Evolutionary conservation across 768 basidiomycete species (phyloP), one percentile per base, ranked within the genome.

Genomic region (Tylopilus plumbeoviolaceoides): DNA sequence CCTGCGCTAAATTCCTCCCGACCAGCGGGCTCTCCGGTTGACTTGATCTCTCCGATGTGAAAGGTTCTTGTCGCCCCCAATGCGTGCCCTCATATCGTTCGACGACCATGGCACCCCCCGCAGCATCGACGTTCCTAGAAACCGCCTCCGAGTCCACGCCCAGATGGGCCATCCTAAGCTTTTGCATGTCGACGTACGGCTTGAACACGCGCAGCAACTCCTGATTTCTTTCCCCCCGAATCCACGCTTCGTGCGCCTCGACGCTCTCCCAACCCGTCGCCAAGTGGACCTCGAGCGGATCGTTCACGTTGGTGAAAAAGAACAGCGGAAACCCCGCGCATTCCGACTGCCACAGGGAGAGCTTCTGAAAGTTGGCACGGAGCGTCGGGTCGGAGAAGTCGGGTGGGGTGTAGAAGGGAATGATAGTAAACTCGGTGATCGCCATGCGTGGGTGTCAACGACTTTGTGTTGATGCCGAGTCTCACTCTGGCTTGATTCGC

Each of bases 261-360:
- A 74, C 72, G 51, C 70, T 69, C 47, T 62, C 38, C 79, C 79
- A 81, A 11, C 78, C 77, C 1, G 76, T 72, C 28, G 78, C 59
- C 25, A 80, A 55, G 58, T 74, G 72, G 3, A 78, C 49, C 25
- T 61, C 50, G 7, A 50, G 40, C 1, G 66, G 48, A 27, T 64
- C 58, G 2, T 52, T 46, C 20, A 51, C 35, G 36, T 52, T 48
- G 4, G 62, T 56, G 62, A 73, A 79, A 58, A 72, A 78, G 25
- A 65, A 60, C n/a, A 79, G 54, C 14, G 75, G 72, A 56, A 72
- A 72, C 15, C 72, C 69, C 0, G 78, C 77, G 57, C 68, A 72
- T 27, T 69, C 66, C 12, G 72, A 64, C 62, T 81, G 78, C 53
- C 65, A 66, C 7, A 52, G 44, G 7, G 65, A 63, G 1, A 75